Evolutionary conservation across 1,139 yeast species (phyloP).

Genomic region (Saccharomyces hybrid): DNA sequence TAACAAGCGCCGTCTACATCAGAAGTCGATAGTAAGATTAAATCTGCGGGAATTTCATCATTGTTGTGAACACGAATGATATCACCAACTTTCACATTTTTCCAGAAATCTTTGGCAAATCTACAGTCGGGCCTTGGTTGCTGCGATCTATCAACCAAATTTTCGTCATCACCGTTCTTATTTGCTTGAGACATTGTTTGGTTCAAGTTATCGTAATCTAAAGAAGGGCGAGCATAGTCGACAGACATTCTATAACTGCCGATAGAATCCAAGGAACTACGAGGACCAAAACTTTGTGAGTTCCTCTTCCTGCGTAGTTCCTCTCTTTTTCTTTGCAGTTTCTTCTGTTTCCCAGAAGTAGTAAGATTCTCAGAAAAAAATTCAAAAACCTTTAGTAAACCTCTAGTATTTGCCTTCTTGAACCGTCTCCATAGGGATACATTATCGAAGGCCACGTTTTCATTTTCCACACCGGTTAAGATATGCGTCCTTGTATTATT

Average conservation of each 20-base stretch:
- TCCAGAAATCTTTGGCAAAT: constrained; percentile 77
- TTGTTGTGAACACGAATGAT: constrained; percentile 74
- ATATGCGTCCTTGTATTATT: constrained; percentile 82
- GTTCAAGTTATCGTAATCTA: constrained; percentile 20
- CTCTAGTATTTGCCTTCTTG: constrained; percentile 43
- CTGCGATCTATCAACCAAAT: constrained; percentile 23
- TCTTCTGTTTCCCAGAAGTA: constrained; percentile 33
- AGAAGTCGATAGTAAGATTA: constrained; percentile 69
- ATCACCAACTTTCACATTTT: constrained; percentile 83
- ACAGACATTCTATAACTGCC: constrained; percentile 27
- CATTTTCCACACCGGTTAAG: constrained; percentile 60
- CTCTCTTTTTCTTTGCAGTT: constrained; percentile 18
- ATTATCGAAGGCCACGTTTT: constrained; percentile 57
- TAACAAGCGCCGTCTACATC: constrained; percentile 88
- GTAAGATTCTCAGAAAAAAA: constrained; percentile 34
- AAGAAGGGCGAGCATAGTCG: constrained; percentile 22
- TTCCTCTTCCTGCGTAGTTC: constrained; percentile 13
- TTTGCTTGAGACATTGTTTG: constrained; percentile 5
- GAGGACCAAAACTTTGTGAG: constrained; percentile 11
- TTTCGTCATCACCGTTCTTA: constrained; percentile 11
- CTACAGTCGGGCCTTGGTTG: constrained; percentile 29
- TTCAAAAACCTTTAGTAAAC: constrained; percentile 25
- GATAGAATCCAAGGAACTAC: constrained; percentile 28
- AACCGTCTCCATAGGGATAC: constrained; percentile 54
- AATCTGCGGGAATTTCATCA: constrained; percentile 92